Base-by-base conservation (phyloP, 371 early-diverging fungal genomes). In the Mucor plumbeus region DNA sequence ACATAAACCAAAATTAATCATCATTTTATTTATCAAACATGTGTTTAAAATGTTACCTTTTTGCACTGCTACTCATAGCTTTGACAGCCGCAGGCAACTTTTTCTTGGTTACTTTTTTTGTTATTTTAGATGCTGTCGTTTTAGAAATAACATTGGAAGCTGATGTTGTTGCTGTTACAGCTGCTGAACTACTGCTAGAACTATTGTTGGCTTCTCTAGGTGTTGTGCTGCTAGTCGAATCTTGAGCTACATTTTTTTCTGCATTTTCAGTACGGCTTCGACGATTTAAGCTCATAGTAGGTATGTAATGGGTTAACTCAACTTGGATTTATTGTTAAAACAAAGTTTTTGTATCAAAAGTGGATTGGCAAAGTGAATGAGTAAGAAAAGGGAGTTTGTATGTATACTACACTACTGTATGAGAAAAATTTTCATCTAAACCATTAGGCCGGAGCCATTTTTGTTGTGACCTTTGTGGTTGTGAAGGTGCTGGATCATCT, bases 1-100 rank as follows among this genome's bases (percentile, higher is more conserved):
- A 76, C 1, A 26, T 26, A 26, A 26, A 34, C 53, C n/a, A 68
- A 43, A 43, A 2, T 19, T 0, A 54, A 26, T 43, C 14, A 35
- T 15, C 26, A 17, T 13, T 9, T 7, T 11, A n/a, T 36, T 26
- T 5, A 48, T 38, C 17, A 26, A 13, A 35, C 15, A 10, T 13
- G 40, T 47, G 36, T 44, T 43, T 36, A 10, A 44, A 31, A 6
- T 64, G 39, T 73, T 77, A 84, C 87, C 87, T 80, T 71, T 88
- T 88, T 26, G 88, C 88, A 62, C 88, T 86, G 64, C 85, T 83
- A 64, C 86, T 87, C 62, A 79, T 43, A 15, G 64, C 50, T 64
- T 79, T 81, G 39, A 48, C 61, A 66, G 70, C 58, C 26, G 26
- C 26, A 44, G 69, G 60, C 17, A 67, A 69, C 72, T 79, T 81